Evolutionary conservation across 805 yeast genomes (phyloP), one percentile per base, ranked within the genome.

Genomic region (Candida montana): DNA sequence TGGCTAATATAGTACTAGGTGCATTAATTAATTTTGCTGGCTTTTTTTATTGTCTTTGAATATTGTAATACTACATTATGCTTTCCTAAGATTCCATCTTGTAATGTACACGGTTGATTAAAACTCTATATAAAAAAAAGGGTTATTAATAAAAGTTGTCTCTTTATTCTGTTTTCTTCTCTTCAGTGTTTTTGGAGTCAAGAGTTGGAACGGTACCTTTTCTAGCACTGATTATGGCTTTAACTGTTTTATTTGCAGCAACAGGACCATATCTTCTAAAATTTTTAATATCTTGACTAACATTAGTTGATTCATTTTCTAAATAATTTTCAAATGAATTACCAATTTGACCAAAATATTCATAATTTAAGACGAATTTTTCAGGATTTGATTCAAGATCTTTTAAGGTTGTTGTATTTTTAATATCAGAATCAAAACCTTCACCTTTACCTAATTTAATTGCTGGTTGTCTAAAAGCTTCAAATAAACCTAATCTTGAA

Each of bases 381-480:
- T 64, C 63, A 38, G 65, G 64, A 37, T 62, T 54, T 31, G 55
- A 53, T 37, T 63, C 67, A 42, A 70, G 50, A 28, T 68, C 65
- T 42, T 70, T 62, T 47, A 69, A 61, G 10, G 66, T 62, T 23
- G 57, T 50, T 13, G 50, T 61, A 47, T 73, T 65, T 26, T 64
- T 55, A 58, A 67, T 39, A 69, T 55, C 33, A 76, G 83, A 41
- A 53, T 75, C 73, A 64, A 70, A 91, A 23, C 98, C 98, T 68
- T 91, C 98, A 41, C 91, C 95, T 10, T 65, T 63, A n/a, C 74
- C 74, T 48, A 91, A 74, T 12, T 61, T 60, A 20, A 80, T 65
- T 27, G 93, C 93, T 45, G 81, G 74, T 13, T 63, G 61, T 48
- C 70, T 69, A 50, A 88, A 69, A 35, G 61, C 67, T 26, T 72